Percentiles rank a stretch among this genome's conserved stretches.
Conservation (phyloP, 225 moss, liverwort and hornwort species). For the Physcomitrellopsis africana region DNA sequence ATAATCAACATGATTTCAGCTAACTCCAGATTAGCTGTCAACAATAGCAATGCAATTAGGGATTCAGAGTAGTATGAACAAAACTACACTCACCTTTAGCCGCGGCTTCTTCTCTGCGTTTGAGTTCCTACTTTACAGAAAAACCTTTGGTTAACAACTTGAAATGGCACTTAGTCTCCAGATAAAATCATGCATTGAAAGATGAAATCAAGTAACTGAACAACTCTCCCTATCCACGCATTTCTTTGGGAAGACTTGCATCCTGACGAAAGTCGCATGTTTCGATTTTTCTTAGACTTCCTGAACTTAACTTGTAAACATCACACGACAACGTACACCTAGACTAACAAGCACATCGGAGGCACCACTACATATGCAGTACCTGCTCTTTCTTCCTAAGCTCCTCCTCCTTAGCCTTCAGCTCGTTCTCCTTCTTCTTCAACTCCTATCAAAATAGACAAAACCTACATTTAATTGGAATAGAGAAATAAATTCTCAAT, state of each 20-base stretch:
- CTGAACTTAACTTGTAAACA: neutral
- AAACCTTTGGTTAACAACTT: conserved; percentile 7
- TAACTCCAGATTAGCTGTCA: neutral
- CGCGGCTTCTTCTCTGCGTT: conserved; percentile 94
- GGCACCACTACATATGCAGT: conserved; percentile 6
- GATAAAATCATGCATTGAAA: neutral
- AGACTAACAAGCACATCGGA: neutral
- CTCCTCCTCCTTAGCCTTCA: conserved; percentile 84
- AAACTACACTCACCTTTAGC: conserved; percentile 64
- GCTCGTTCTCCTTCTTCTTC: conserved; percentile 84
- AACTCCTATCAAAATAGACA: conserved; percentile 59
- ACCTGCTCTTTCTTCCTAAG: conserved; percentile 87
- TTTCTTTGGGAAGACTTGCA: neutral
- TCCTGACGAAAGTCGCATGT: neutral
- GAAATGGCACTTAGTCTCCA: conserved; percentile 5
- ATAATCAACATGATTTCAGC: neutral
- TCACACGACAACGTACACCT: neutral
- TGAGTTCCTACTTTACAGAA: conserved; percentile 63
- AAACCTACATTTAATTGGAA: neutral
- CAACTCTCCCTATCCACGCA: neutral
- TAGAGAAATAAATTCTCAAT: neutral
- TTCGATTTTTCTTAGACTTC: neutral
- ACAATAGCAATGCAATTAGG: neutral
- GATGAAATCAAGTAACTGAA: conserved; percentile 13
- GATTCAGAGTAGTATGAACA: neutral